Conservation (phyloP, 805 yeast genomes). For the Candida bentonensis region DNA sequence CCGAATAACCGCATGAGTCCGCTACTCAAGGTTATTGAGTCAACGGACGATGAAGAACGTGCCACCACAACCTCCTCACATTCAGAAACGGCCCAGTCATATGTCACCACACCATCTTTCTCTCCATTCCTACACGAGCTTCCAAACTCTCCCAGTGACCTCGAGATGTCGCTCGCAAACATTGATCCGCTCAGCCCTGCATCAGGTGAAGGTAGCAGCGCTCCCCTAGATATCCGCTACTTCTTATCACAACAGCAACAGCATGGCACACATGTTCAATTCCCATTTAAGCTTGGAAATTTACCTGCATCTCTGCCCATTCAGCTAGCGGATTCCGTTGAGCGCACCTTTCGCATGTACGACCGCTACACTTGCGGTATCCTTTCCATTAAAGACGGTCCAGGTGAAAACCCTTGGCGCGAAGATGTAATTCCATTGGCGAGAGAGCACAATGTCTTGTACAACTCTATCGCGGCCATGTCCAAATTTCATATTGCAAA, state of each 20-base stretch:
- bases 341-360: conserved; percentile 22
- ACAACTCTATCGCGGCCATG: conserved; percentile 53
- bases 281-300: not conserved
- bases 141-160: not conserved
- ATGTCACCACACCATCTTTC: not conserved
- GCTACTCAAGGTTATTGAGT: conserved; percentile 1
- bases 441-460: conserved; percentile 37
- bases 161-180: not conserved
- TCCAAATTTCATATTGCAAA: conserved; percentile 45
- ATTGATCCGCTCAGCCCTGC: not conserved
- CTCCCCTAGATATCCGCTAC: not conserved
- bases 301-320: not conserved
- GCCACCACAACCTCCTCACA: not conserved
- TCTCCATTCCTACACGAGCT: not conserved
- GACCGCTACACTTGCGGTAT: conserved; percentile 36
- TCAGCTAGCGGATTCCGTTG: conserved; percentile 3
- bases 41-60: not conserved
- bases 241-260: not conserved
- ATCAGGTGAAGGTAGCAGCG: not conserved
- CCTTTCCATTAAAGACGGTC: conserved; percentile 52
- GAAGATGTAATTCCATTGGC: conserved; percentile 43
- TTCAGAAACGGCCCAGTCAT: not conserved
- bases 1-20: not conserved
- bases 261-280: not conserved
- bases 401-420: conserved; percentile 60